phyloP scores from a whole-genome alignment of 306 rosid species.

The Sechiopsis laciniata region DNA sequence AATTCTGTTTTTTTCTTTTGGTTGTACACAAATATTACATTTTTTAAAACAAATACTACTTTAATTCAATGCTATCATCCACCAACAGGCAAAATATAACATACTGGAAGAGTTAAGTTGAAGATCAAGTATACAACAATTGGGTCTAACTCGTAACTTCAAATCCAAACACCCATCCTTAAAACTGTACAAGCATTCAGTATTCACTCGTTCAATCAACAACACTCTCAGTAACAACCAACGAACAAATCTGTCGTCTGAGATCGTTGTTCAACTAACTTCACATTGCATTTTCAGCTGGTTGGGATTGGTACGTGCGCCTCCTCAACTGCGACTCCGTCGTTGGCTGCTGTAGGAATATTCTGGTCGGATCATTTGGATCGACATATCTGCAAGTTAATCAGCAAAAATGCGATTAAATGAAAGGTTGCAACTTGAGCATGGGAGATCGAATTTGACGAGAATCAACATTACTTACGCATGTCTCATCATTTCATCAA shows the following conservation, averaged over 20 bases:
- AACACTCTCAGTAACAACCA: not conserved
- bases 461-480: slow-evolving; percentile 53
- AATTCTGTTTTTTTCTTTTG: not conserved
- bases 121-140: slow-evolving; percentile 11
- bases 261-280: not conserved
- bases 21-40: not conserved
- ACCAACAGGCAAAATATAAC: not conserved
- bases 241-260: not conserved
- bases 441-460: not conserved
- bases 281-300: slow-evolving; percentile 42
- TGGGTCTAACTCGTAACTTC: not conserved
- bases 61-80: not conserved
- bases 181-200: slow-evolving; percentile 16
- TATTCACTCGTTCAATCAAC: not conserved
- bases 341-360: slow-evolving; percentile 90
- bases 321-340: slow-evolving; percentile 83
- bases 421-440: not conserved
- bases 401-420: slow-evolving; percentile 8
- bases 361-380: slow-evolving; percentile 91
- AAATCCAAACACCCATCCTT: not conserved
- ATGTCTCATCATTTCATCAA: slow-evolving; percentile 95
- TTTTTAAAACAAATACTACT: not conserved
- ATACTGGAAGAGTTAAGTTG: not conserved
- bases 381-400: slow-evolving; percentile 79
- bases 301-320: slow-evolving; percentile 70